phyloP scores from a whole-genome alignment of 2,329 filamentous ascomycete genomes.

The Fusarium algeriense region DNA sequence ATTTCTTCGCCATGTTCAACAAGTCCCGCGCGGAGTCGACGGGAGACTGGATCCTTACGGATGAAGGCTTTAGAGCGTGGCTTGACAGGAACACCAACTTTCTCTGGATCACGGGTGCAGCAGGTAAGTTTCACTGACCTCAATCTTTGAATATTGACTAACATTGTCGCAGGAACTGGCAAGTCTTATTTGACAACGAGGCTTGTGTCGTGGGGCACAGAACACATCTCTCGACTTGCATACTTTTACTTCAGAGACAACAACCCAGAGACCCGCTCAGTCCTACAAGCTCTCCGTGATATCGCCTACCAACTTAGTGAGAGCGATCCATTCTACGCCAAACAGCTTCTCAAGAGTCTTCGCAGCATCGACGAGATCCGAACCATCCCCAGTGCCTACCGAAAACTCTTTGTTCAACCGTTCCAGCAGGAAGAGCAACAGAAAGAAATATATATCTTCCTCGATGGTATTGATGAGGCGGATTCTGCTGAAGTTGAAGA shows the following conservation, averaged over 20 bases:
- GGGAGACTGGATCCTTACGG: slow-evolving; percentile 60
- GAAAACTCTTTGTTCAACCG: slow-evolving; percentile 56
- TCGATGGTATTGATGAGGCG: slow-evolving; percentile 63
- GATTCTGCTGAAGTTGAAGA: slow-evolving; percentile 53
- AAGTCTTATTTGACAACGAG: slow-evolving; percentile 60
- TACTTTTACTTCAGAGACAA: slow-evolving; percentile 65
- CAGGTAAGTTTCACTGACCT: slow-evolving; percentile 48
- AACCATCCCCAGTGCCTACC: slow-evolving; percentile 59
- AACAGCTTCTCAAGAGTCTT: slow-evolving; percentile 53
- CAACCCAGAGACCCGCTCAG: slow-evolving; percentile 59
- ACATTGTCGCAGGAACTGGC: slow-evolving; percentile 52
- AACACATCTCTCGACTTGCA: slow-evolving; percentile 52
- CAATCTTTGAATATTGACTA: neutral
- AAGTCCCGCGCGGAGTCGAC: slow-evolving; percentile 57
- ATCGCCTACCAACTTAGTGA: slow-evolving; percentile 62
- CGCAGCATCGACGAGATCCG: slow-evolving; percentile 57
- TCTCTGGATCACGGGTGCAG: slow-evolving; percentile 59
- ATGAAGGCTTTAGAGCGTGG: slow-evolving; percentile 57
- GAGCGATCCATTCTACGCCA: slow-evolving; percentile 59
- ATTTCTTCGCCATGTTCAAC: slow-evolving; percentile 57
- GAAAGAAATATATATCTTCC: slow-evolving; percentile 57
- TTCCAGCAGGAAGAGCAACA: slow-evolving; percentile 51
- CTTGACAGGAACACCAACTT: slow-evolving; percentile 53
- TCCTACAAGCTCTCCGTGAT: slow-evolving; percentile 60
- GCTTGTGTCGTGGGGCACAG: slow-evolving; percentile 57